Evolutionary conservation across 73 alveolate genomes (phyloP), one percentile per base, ranked within the genome.

Genomic region (Paraurostyla sp.): DNA sequence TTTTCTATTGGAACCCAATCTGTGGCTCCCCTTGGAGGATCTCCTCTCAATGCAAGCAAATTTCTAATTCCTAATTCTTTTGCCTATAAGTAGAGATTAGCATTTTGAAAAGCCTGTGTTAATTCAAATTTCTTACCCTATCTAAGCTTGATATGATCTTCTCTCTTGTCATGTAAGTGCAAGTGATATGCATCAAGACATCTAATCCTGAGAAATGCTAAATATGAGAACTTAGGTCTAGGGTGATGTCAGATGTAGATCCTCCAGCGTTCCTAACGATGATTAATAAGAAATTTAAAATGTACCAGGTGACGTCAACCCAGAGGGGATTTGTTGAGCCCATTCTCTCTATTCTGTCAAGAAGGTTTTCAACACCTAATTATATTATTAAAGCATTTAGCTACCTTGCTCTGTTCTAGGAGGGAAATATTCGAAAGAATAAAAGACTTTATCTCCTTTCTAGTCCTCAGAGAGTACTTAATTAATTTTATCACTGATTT

Each of bases 371-470:
- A 45, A 91, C 69, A 9, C 97, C 98, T 78, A 32, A 20, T 48
- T 6, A 75, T 43, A 6, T 9, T 27, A 27, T 60, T 11, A 15
- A 32, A 13, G 9, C 23, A 69, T n/a, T 16, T 38, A 43, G 27
- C 7, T 63, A 63, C 84, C 84, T 75, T 90, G 88, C 49, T 95
- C 92, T 18, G 98, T 95, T 78, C 85, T 76, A 25, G 98, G 97
- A 15, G 98, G 98, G 96, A 95, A 95, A 68, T 87, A 95, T 76
- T 95, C 98, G 57, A 93, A 93, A 50, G 98, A 95, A 86, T 87
- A 95, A 73, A 89, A 80, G 25, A 85, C 83, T 38, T 83, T 76
- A 18, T 59, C 36, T 0, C 45, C 71, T 0, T 59, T 88, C 23
- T 46, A 25, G 38, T 83, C 83, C 7, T 43, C 69, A 4, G 15